Percentiles rank a stretch among this genome's conserved stretches.
These are phyloP conservation scores for Trametes sp. DNA, from an alignment of 1,284 basidiomycete species.

Conservation along the genomic window DNA sequence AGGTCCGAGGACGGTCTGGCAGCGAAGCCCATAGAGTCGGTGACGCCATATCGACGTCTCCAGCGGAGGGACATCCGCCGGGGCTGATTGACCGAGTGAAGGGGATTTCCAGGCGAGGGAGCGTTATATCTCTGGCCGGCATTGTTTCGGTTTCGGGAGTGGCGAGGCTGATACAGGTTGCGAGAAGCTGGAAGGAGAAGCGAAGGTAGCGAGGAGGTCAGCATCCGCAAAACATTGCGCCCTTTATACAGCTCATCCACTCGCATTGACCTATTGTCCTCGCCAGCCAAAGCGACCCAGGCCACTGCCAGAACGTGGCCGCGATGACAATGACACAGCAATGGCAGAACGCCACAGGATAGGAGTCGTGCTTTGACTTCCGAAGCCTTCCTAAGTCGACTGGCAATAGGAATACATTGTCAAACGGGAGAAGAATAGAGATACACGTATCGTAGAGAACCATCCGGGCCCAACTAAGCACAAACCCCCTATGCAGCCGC, in stretches of 20 bases:
- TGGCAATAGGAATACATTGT: constrained; percentile 25
- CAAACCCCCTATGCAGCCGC: constrained; percentile 33
- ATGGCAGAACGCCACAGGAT: constrained; percentile 3
- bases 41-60: constrained; percentile 27
- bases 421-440: constrained; percentile 22
- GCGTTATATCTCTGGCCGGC: constrained; percentile 8
- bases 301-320: constrained; percentile 16
- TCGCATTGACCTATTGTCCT: constrained; percentile 25
- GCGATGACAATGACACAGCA: constrained; percentile 16
- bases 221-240: constrained; percentile 6
- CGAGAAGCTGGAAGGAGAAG: constrained; percentile 9
- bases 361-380: constrained; percentile 5
- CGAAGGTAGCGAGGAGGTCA: constrained; percentile 2
- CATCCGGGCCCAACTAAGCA: constrained; percentile 14
- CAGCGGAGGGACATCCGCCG: constrained; percentile 26
- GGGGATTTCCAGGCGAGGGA: constrained; percentile 19
- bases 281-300: constrained; percentile 16
- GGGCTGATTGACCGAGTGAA: constrained; percentile 25
- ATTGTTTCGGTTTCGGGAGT: constrained; percentile 11
- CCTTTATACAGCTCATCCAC: constrained; percentile 20
- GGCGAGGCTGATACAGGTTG: not conserved
- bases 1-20: constrained; percentile 26
- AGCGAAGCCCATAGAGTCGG: constrained; percentile 26
- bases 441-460: constrained; percentile 34
- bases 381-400: constrained; percentile 1